Conservation (phyloP, 352 stramenopile genomes). For the Pythium graminicola region DNA sequence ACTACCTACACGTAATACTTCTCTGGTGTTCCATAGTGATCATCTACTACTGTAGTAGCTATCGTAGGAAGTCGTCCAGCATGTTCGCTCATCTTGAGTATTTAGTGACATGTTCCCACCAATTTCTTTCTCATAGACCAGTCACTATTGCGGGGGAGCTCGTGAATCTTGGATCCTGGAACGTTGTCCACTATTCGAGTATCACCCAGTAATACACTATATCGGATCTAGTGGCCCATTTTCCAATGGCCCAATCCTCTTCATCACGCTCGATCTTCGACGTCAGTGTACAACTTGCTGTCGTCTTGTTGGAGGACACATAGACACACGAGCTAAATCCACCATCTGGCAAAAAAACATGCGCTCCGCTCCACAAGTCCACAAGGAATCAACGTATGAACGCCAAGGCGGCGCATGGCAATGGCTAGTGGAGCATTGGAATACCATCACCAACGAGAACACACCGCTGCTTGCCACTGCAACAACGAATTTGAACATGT, state of each 20-base stretch:
- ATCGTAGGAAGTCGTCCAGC: too few relatives aligned
- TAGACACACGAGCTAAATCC: constrained; percentile 1
- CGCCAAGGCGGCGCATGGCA: too few relatives aligned
- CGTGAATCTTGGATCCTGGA: neutral
- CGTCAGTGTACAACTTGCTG: constrained; percentile 2
- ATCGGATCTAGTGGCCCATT: neutral
- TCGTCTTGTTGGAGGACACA: constrained; percentile 6
- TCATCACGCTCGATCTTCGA: neutral
- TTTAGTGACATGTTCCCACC: neutral
- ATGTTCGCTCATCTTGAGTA: too few relatives aligned
- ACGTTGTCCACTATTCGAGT: neutral
- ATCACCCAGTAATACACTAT: neutral
- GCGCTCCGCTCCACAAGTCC: too few relatives aligned
- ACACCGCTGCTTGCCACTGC: constrained; percentile 1
- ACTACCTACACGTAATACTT: too few relatives aligned
- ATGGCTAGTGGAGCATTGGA: too few relatives aligned
- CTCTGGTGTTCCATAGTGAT: neutral
- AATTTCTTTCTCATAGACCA: too few relatives aligned
- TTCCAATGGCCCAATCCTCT: neutral
- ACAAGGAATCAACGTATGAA: too few relatives aligned
- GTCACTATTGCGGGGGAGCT: too few relatives aligned
- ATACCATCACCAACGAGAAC: neutral
- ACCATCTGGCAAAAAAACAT: too few relatives aligned
- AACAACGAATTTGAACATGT: too few relatives aligned
- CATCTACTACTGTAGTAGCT: too few relatives aligned